Conservation (phyloP, 148 eudicot species). For the Rhododendron vialii region DNA sequence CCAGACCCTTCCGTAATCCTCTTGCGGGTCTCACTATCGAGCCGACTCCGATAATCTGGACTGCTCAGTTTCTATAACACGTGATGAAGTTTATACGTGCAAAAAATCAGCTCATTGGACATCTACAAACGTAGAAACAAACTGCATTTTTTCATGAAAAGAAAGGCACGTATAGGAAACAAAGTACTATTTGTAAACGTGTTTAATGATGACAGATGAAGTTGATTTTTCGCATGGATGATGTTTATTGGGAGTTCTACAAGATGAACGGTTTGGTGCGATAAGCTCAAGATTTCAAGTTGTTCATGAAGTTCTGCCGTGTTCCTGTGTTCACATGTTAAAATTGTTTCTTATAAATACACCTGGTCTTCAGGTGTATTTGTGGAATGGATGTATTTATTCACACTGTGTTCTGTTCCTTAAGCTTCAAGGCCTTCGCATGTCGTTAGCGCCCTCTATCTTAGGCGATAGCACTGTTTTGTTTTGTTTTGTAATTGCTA, state of each 20-base stretch:
- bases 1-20: background rate
- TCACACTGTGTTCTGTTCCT: no score
- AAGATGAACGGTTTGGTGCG: background rate
- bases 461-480: no score
- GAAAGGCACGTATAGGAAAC: background rate
- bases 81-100: background rate
- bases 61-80: background rate
- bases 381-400: no score
- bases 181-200: background rate
- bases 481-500: no score
- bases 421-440: no score
- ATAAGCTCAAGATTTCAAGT: no score
- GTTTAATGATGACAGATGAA: background rate
- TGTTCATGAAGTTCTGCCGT: no score
- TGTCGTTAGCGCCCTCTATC: no score
- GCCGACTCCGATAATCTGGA: background rate
- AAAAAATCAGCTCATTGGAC: background rate
- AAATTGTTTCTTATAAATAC: no score
- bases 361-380: no score
- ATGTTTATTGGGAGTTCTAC: background rate
- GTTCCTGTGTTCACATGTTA: no score
- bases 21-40: background rate
- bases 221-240: background rate
- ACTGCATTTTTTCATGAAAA: background rate
- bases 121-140: background rate